These are phyloP conservation scores for Saxophila tyrrhenica DNA, from an alignment of 495 filamentous ascomycete genomes.

Conservation along the genomic window DNA sequence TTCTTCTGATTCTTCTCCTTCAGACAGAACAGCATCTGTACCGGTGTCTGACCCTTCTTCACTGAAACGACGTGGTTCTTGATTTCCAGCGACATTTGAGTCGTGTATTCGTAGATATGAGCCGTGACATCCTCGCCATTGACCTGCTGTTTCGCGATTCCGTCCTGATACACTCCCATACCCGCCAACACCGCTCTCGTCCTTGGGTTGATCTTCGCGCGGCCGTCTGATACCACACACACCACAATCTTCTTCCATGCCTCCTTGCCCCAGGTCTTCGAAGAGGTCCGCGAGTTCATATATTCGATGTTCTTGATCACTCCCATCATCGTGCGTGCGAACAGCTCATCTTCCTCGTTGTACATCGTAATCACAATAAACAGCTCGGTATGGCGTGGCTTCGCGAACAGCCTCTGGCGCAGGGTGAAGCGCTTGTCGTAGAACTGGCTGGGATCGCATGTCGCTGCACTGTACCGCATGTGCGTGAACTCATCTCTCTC, in stretches of 20 bases:
- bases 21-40: slow-evolving; percentile 96
- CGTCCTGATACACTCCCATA: slow-evolving; percentile 95
- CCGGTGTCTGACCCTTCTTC: slow-evolving; percentile 62
- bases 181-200: slow-evolving; percentile 82
- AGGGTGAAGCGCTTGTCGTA: slow-evolving; percentile 81
- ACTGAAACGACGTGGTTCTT: slow-evolving; percentile 81
- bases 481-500: slow-evolving; percentile 97
- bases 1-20: slow-evolving; percentile 99
- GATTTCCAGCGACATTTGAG: slow-evolving; percentile 75
- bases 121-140: slow-evolving; percentile 95
- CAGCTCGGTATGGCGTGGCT: slow-evolving; percentile 85
- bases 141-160: slow-evolving; percentile 96
- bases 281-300: slow-evolving; percentile 82
- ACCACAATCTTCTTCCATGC: slow-evolving; percentile 99
- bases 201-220: slow-evolving; percentile 92
- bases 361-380: slow-evolving; percentile 99
- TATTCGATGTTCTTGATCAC: slow-evolving; percentile 98
- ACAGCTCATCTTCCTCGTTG: slow-evolving; percentile 95
- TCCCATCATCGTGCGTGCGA: slow-evolving; percentile 92
- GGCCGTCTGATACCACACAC: slow-evolving; percentile 94
- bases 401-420: slow-evolving; percentile 87
- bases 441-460: slow-evolving; percentile 87
- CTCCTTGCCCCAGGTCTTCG: slow-evolving; percentile 96
- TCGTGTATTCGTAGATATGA: slow-evolving; percentile 99
- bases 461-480: slow-evolving; percentile 95